Base-by-base conservation (phyloP, 139 green algal species). In the Haematococcus lacustris region DNA sequence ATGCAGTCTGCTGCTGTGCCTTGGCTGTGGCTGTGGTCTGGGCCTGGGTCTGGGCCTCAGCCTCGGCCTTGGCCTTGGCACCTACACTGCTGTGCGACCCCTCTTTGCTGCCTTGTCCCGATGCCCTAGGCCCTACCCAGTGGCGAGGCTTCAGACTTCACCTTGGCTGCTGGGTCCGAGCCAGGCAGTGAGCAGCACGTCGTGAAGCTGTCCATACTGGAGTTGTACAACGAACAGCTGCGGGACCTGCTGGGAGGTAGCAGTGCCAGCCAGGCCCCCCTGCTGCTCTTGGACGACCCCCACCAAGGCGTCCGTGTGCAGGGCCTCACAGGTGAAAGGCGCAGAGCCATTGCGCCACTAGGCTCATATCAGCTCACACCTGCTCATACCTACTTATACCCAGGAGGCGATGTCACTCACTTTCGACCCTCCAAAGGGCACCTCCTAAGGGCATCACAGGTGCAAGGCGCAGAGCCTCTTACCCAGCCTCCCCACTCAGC, bases 201-300 rank as follows among this genome's bases (percentile, higher is more conserved):
- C n/a, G 64, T 86, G 13, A 71, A 80, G 34, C 33, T 89, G 25
- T 86, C 84, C 28, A 87, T 86, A 47, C 67, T 92, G 26, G 87
- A 92, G 78, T 85, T 92, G 23, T 92, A 92, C 76, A 90, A 90
- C 62, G 87, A 92, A 71, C 62, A 81, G 59, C 78, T 91, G 5
- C 62, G 38, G 64, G 64, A 70, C 37, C 41, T 64, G 34, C 43
- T 72, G 41, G 67, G 32, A 38, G 47, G 4, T 28, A 33, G 67
- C 47, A 21, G 40, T 62, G 51, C 13, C n/a, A 1, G 1, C 30
- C 34, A 68, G 74, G 37, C 28, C 34, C 50, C 50, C 37, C 59
- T 75, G 70, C n/a, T 33, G 38, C 59, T 75, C 1, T 38, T 75
- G 28, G 70, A 75, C 43, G 70, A 75, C 33, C 30, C 70, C 1